Evolutionary conservation across 805 yeast genomes (phyloP).

Genomic region (Kazachstania kunashirensis): DNA sequence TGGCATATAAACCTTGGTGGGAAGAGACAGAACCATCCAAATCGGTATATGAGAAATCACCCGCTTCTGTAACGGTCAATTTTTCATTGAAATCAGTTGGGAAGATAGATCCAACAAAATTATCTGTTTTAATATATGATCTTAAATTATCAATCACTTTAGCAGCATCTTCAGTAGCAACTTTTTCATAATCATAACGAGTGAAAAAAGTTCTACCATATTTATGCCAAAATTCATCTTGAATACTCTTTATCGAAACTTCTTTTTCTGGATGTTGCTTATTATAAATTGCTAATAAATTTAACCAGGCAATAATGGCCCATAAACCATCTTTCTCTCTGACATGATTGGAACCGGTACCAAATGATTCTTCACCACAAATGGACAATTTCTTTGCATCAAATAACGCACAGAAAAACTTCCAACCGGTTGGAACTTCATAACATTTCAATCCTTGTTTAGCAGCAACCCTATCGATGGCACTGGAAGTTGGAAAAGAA

Average conservation of each 20-base stretch:
- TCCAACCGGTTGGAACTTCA: slow-evolving; percentile 99
- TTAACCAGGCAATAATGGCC: slow-evolving; percentile 97
- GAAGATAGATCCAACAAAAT: slow-evolving; percentile 44
- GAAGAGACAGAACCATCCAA: slow-evolving; percentile 83
- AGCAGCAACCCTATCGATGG: slow-evolving; percentile 85
- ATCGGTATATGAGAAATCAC: slow-evolving; percentile 88
- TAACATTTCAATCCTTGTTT: slow-evolving; percentile 63
- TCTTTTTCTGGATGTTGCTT: slow-evolving; percentile 44
- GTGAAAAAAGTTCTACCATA: slow-evolving; percentile 96
- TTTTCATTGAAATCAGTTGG: slow-evolving; percentile 31
- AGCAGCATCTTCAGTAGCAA: slow-evolving; percentile 63
- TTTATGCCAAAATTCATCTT: slow-evolving; percentile 76
- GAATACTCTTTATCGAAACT: slow-evolving; percentile 71
- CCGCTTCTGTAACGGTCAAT: slow-evolving; percentile 60
- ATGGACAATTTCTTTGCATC: slow-evolving; percentile 89
- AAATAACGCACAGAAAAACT: slow-evolving; percentile 91
- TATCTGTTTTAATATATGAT: slow-evolving; percentile 29
- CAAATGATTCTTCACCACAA: slow-evolving; percentile 97
- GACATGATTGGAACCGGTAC: slow-evolving; percentile 95
- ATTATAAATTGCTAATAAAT: slow-evolving; percentile 80
- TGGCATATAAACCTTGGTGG: slow-evolving; percentile 84
- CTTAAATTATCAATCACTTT: slow-evolving; percentile 50
- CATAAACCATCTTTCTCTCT: slow-evolving; percentile 97
- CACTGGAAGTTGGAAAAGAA: slow-evolving; percentile 95
- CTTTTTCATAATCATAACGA: slow-evolving; percentile 91